Percentiles rank a stretch among this genome's conserved stretches.
These are phyloP conservation scores for Yamadazyma dendronema DNA, from an alignment of 1,139 yeast genomes.

Conservation along the genomic window DNA sequence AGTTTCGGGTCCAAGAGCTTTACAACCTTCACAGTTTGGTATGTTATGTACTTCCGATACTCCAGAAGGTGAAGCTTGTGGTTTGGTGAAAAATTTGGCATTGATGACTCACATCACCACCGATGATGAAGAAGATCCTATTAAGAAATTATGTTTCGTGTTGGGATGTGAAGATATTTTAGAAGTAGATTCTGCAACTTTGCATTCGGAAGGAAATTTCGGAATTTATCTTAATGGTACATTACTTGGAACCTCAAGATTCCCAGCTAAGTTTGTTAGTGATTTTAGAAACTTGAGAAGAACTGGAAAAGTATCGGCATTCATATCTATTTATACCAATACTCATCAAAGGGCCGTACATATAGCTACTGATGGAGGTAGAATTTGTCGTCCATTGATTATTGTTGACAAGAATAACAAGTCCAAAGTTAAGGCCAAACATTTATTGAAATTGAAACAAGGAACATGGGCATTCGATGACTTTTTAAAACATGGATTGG, in stretches of 20 bases:
- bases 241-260: slow-evolving; percentile 82
- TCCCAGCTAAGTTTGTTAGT: slow-evolving; percentile 75
- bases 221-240: slow-evolving; percentile 95
- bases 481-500: slow-evolving; percentile 79
- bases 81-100: slow-evolving; percentile 93
- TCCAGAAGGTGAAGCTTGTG: slow-evolving; percentile 99
- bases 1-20: slow-evolving; percentile 98
- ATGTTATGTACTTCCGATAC: slow-evolving; percentile 99
- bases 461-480: slow-evolving; percentile 89
- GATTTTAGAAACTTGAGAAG: slow-evolving; percentile 81
- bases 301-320: slow-evolving; percentile 82
- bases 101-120: slow-evolving; percentile 98
- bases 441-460: slow-evolving; percentile 55
- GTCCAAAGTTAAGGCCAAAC: slow-evolving; percentile 70
- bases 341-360: slow-evolving; percentile 90
- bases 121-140: slow-evolving; percentile 94
- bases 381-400: slow-evolving; percentile 95
- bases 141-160: slow-evolving; percentile 68
- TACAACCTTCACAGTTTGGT: slow-evolving; percentile 98
- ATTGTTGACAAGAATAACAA: slow-evolving; percentile 69
- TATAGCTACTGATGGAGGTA: slow-evolving; percentile 98
- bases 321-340: slow-evolving; percentile 87
- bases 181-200: slow-evolving; percentile 76
- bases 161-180: slow-evolving; percentile 89
- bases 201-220: slow-evolving; percentile 73